phyloP scores from a whole-genome alignment of 768 basidiomycete genomes.

The Pleurotus citrinopileatus region DNA sequence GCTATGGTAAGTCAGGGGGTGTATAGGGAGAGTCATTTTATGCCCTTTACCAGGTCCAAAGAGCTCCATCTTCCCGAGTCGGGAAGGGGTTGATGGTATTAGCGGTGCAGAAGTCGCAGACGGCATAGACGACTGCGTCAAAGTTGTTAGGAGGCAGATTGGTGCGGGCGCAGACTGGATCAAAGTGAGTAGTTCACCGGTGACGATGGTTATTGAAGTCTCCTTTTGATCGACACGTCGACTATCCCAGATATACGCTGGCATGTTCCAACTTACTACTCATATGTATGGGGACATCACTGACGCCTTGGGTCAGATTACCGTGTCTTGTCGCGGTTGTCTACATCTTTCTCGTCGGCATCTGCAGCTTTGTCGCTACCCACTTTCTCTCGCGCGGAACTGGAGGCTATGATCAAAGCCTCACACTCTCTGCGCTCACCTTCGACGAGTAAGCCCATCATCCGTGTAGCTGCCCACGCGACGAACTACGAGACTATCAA shows the following conservation, averaged over 20 bases:
- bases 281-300: conserved; percentile 51
- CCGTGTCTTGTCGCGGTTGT: conserved; percentile 43
- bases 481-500: conserved; percentile 27
- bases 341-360: conserved; percentile 32
- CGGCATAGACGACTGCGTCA: conserved; percentile 51
- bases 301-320: too few species aligned
- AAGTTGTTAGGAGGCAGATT: conserved; percentile 57
- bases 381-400: conserved; percentile 45
- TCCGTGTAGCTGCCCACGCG: conserved; percentile 51
- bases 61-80: conserved; percentile 38
- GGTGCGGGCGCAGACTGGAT: conserved; percentile 70
- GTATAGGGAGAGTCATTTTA: conserved; percentile 11
- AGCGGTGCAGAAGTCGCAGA: conserved; percentile 59
- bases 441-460: conserved; percentile 40
- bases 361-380: conserved; percentile 30
- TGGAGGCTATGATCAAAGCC: conserved; percentile 46
- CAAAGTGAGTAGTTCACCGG: too few species aligned
- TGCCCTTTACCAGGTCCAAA: conserved; percentile 44
- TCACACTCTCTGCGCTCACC: conserved; percentile 31
- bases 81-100: conserved; percentile 54
- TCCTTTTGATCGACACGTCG: too few species aligned
- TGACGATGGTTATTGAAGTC: too few species aligned
- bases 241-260: too few species aligned
- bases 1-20: conserved; percentile 41
- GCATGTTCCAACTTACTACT: not conserved